Base-by-base conservation (phyloP, 179 eudicot genomes). In the Beta lomatogona region DNA sequence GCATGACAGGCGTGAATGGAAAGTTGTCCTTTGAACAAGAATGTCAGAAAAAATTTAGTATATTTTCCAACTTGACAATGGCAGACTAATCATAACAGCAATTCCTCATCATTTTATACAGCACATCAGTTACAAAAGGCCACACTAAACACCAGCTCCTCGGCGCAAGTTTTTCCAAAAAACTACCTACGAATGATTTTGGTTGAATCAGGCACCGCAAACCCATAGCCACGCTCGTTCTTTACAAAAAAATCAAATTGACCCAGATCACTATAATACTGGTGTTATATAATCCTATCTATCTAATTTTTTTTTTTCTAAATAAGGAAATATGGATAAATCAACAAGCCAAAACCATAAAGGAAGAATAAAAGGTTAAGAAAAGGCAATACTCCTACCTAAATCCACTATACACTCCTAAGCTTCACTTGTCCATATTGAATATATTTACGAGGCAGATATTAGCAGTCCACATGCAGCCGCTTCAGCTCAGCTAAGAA, bases 401-500 rank as follows among this genome's bases (percentile, higher is more conserved):
- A 85, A 52, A 78, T 55, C 60, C 12, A 21, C 48, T 82, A 81
- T 60, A 74, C 61, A 78, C 78, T 50, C 66, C 84, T 82, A 85
- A 19, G 53, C 70, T 77, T 79, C 67, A 59, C 48, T 15, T 48
- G 11, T 45, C 12, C 66, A 28, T 55, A 74, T 8, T 12, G 25
- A 52, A 14, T 15, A 69, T 78, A 85, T 81, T 59, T 81, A 81
- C 82, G 67, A 61, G 61, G 86, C 19, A 19, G 57, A 46, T 66
- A 60, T 82, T 65, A 85, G 81, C 72, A 85, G 7, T 91, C 96
- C 46, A 91, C 84, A 77, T 93, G 85, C 31, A 87, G 82, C 18
- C 94, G 92, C 77, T 86, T 91, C 67, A 95, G 77, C 82, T 95
- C 98, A 10, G 90, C 89, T 63, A 86, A 86, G 84, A 95, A 95